Conservation (phyloP, 2,329 filamentous ascomycete species). For the Nemania sp. region DNA sequence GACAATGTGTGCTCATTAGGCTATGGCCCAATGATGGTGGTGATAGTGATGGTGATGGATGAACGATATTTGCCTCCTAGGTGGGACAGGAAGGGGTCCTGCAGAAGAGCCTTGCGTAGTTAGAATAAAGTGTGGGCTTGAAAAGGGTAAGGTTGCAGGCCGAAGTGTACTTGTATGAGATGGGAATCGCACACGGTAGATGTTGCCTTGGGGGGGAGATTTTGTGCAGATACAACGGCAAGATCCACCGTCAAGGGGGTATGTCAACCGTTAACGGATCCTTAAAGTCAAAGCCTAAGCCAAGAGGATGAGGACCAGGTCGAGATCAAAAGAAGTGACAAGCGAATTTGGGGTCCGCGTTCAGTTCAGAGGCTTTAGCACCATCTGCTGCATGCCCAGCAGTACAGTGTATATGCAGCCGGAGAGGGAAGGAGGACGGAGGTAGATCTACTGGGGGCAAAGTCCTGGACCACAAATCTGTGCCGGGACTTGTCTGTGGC, state of each 20-base stretch:
- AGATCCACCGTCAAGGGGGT: constrained; percentile 49
- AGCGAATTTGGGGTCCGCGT: constrained; percentile 48
- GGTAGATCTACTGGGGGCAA: constrained; percentile 48
- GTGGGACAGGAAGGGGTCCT: constrained; percentile 43
- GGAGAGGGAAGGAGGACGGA: constrained; percentile 51
- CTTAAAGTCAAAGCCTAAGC: constrained; percentile 39
- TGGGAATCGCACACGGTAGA: constrained; percentile 51
- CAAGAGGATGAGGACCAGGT: constrained; percentile 49
- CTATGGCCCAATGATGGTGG: constrained; percentile 28
- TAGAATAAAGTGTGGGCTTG: constrained; percentile 50
- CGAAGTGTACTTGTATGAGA: constrained; percentile 53
- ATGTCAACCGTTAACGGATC: constrained; percentile 47
- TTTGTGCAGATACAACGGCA: constrained; percentile 49
- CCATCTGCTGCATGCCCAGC: constrained; percentile 46
- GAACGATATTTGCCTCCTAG: constrained; percentile 37
- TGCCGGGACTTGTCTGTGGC: constrained; percentile 46
- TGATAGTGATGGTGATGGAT: constrained; percentile 35
- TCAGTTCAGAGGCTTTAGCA: constrained; percentile 52
- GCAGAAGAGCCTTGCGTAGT: constrained; percentile 46
- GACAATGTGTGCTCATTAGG: constrained; percentile 20
- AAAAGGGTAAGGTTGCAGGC: constrained; percentile 53
- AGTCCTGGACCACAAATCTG: constrained; percentile 46
- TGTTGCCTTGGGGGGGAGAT: constrained; percentile 51
- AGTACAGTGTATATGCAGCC: constrained; percentile 51
- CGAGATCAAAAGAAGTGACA: constrained; percentile 44